Percentiles rank a stretch among this genome's conserved stretches.
Evolutionary conservation across 176 grass and related monocot species (phyloP).

Genomic region (Avena eriantha): DNA sequence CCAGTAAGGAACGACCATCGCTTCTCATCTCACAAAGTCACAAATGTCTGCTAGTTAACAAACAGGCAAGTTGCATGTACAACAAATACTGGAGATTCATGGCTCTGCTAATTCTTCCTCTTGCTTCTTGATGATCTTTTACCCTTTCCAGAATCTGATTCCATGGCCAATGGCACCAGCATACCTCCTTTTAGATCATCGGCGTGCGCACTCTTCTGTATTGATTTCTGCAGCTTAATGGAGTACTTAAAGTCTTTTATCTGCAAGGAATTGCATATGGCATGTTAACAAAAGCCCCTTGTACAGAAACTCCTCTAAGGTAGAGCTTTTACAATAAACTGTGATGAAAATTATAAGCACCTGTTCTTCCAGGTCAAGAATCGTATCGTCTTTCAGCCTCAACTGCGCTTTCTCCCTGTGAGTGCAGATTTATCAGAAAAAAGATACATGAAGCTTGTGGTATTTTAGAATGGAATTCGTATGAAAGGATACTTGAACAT

Average conservation of each 20-base stretch:
- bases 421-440: slow-evolving; percentile 1
- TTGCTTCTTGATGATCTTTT: slow-evolving; percentile 84
- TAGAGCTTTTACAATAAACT: slow-evolving; percentile 10
- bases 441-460: background rate
- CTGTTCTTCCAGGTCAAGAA: slow-evolving; percentile 89
- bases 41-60: background rate
- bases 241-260: slow-evolving; percentile 85
- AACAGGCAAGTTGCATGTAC: background rate
- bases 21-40: background rate
- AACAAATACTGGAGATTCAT: background rate
- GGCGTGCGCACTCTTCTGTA: slow-evolving; percentile 56
- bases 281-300: background rate
- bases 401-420: slow-evolving; percentile 57
- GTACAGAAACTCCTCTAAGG: background rate
- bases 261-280: slow-evolving; percentile 45
- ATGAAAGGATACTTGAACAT: background rate
- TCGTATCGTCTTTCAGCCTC: slow-evolving; percentile 67
- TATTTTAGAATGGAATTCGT: slow-evolving; percentile 5
- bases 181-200: slow-evolving; percentile 76
- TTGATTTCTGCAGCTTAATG: slow-evolving; percentile 80
- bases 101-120: slow-evolving; percentile 53
- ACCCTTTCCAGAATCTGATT: slow-evolving; percentile 51
- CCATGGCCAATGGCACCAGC: slow-evolving; percentile 67
- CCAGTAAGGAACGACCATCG: background rate
- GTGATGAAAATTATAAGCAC: slow-evolving; percentile 42